A percentile compares a stretch with the other conserved stretches of the same genome.
Conservation (phyloP, 1,284 basidiomycete species). For the Cryptococcus sp. region DNA sequence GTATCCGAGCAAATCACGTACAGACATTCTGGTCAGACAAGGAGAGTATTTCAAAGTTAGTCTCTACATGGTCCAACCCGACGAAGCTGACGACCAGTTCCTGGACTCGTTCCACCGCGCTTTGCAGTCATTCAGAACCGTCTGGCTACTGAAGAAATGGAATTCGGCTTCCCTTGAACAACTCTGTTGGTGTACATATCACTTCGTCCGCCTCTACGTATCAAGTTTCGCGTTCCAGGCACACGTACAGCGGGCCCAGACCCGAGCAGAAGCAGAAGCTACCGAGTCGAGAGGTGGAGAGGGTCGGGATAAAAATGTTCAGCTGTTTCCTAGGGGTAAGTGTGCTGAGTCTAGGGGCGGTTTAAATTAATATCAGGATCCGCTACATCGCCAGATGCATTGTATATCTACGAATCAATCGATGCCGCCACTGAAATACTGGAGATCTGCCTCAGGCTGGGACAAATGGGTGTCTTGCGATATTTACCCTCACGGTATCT, state of each 20-base stretch:
- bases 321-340: conserved; percentile 33
- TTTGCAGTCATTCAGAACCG: conserved; percentile 12
- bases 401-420: conserved; percentile 47
- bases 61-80: conserved; percentile 13
- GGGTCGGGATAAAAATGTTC: conserved; percentile 4
- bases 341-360: background rate
- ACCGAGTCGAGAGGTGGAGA: background rate
- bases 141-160: conserved; percentile 28
- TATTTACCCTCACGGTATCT: conserved; percentile 43
- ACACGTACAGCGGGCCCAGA: conserved; percentile 46
- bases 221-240: conserved; percentile 50
- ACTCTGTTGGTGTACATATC: conserved; percentile 43
- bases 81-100: conserved; percentile 1
- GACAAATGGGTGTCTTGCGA: conserved; percentile 36
- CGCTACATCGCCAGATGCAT: conserved; percentile 44
- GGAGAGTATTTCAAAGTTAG: conserved; percentile 47
- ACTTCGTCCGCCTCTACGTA: conserved; percentile 50
- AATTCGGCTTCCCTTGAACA: conserved; percentile 25
- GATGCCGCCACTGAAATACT: conserved; percentile 47
- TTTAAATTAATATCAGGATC: conserved; percentile 22
- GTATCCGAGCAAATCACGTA: conserved; percentile 46
- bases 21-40: conserved; percentile 42
- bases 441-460: conserved; percentile 39
- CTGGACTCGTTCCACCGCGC: conserved; percentile 17
- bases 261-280: conserved; percentile 33